Percentiles rank a stretch among this genome's conserved stretches.
Conservation (phyloP, 768 basidiomycete species). For the Rhodotorula babjevae region DNA sequence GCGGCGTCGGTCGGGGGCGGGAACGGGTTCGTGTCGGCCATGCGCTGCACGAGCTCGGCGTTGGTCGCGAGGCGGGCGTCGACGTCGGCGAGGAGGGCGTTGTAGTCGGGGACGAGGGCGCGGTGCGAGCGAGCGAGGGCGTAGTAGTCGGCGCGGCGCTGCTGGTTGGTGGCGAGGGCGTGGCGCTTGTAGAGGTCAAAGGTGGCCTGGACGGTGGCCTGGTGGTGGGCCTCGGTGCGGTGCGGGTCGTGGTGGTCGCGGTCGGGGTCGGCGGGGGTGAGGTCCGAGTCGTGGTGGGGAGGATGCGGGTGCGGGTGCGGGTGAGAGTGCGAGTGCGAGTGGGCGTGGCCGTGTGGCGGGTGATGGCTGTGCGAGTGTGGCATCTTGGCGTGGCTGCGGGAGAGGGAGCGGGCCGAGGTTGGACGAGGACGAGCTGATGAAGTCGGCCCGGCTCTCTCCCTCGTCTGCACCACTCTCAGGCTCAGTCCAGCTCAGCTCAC, state of each 20-base stretch:
- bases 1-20: conserved; percentile 16
- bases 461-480: neutral
- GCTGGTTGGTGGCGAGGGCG: conserved; percentile 56
- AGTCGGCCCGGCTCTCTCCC: too few species aligned
- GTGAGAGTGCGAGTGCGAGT: too few species aligned
- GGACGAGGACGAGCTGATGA: too few species aligned
- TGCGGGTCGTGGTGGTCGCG: neutral
- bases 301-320: neutral
- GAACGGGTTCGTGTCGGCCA: conserved; percentile 22
- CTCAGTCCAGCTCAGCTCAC: neutral
- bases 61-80: conserved; percentile 25
- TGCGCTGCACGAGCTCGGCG: conserved; percentile 4
- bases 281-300: conserved; percentile 3
- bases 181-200: conserved; percentile 26
- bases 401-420: too few species aligned
- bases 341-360: too few species aligned
- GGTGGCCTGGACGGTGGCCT: conserved; percentile 24
- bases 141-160: conserved; percentile 71
- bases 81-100: conserved; percentile 1
- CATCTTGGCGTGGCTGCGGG: neutral
- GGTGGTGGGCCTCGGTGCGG: conserved; percentile 10
- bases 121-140: conserved; percentile 66
- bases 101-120: conserved; percentile 53
- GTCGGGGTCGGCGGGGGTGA: neutral
- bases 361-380: conserved; percentile 11